These are phyloP conservation scores for Aspergillus tamarii DNA, from an alignment of 2,329 filamentous ascomycete genomes.

Conservation along the genomic window DNA sequence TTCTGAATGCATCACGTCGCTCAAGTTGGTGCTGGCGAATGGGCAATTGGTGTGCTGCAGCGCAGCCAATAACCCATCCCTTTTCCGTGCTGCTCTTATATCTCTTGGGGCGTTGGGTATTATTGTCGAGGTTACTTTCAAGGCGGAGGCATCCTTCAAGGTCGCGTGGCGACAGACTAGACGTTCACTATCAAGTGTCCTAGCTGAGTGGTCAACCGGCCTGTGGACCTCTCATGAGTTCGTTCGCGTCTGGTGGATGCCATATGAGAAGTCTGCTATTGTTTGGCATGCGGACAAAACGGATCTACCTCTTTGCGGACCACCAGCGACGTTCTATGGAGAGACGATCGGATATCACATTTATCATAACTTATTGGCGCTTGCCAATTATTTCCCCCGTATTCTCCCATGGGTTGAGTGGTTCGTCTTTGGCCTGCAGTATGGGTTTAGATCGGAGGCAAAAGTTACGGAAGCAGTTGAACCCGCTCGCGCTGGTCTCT, in stretches of 20 bases:
- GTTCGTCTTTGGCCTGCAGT: slow-evolving; percentile 98
- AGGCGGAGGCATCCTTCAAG: slow-evolving; percentile 78
- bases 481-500: slow-evolving; percentile 74
- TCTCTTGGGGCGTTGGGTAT: slow-evolving; percentile 90
- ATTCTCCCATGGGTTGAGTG: slow-evolving; percentile 88
- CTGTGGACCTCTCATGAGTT: slow-evolving; percentile 88
- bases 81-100: slow-evolving; percentile 86
- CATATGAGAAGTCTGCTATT: slow-evolving; percentile 84
- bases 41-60: slow-evolving; percentile 74
- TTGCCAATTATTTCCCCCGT: slow-evolving; percentile 75
- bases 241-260: slow-evolving; percentile 96
- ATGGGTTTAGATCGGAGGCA: slow-evolving; percentile 75
- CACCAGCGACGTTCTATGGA: slow-evolving; percentile 77
- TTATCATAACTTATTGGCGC: slow-evolving; percentile 87
- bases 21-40: slow-evolving; percentile 82
- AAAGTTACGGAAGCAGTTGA: slow-evolving; percentile 74
- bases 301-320: slow-evolving; percentile 60
- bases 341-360: slow-evolving; percentile 80
- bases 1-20: slow-evolving; percentile 72
- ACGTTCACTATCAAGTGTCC: slow-evolving; percentile 68
- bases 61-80: slow-evolving; percentile 66
- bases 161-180: slow-evolving; percentile 85
- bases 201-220: slow-evolving; percentile 70
- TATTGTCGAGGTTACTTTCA: slow-evolving; percentile 84
- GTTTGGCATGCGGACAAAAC: slow-evolving; percentile 88